Evolutionary conservation across 1,139 yeast genomes (phyloP), one percentile per base, ranked within the genome.

Genomic region (Debaryomyces udenii): DNA sequence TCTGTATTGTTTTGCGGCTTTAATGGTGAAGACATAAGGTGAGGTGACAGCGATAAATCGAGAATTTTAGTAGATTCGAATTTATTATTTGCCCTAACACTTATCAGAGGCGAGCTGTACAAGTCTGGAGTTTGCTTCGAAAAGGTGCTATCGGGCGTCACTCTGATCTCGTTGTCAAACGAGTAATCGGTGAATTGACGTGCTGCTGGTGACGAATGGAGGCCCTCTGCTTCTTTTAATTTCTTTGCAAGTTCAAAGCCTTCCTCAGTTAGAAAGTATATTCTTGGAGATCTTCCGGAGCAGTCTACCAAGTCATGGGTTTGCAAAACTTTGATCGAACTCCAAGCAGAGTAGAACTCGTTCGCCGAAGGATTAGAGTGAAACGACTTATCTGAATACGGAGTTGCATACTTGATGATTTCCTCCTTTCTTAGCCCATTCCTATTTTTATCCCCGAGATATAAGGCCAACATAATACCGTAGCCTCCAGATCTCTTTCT

Each of bases 401-500:
- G 76, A 4, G 81, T 64, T 0, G 91, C 96, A 20, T 61, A 57
- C 16, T 74, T 58, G 5, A 76, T 66, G 7, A 90, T 75, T 38
- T 80, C 85, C 9, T 78, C 78, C 54, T 80, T 85, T 4, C 81
- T 73, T 56, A 86, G 58, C 0, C 90, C 90, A 18, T 57, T 55
- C 17, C 72, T 52, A 1, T 62, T 53, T 7, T 66, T 62, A 52
- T 85, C 93, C 23, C 74, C 61, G 32, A 79, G 68, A 39, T 77
- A 69, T 10, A 93, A 62, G 0, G 86, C 85, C 15, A 90, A 50
- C 28, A 93, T 55, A 5, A 93, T 86, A 0, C 95, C 96, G 64
- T 86, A 93, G 0, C 90, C 94, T 0, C 98, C 97, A 0, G 96
- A 81, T 31, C 94, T 68, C 47, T 80, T 81, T 34, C 75, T 73